A percentile compares a stretch with the other conserved stretches of the same genome.
Evolutionary conservation across 2,329 filamentous ascomycete species (phyloP).

Genomic region (Fusarium sp.): DNA sequence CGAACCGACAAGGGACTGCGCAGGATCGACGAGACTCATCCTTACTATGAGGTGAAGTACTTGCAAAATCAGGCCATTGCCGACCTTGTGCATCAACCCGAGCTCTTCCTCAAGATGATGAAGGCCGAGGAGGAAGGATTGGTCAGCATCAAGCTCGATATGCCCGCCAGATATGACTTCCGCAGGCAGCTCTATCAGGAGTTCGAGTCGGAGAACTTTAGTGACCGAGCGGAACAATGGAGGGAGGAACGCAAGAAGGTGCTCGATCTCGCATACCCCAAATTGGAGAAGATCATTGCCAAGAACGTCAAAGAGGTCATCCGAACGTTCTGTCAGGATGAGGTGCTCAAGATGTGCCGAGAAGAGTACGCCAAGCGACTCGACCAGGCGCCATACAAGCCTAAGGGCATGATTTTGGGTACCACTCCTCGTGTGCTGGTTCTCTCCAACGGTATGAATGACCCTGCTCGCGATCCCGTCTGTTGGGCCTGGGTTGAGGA

Average conservation of each 20-base stretch:
- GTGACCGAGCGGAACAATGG: slow-evolving; percentile 95
- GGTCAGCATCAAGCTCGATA: slow-evolving; percentile 83
- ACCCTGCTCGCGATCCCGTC: slow-evolving; percentile 79
- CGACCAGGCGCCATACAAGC: slow-evolving; percentile 96
- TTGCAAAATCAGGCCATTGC: slow-evolving; percentile 87
- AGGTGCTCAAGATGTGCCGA: slow-evolving; percentile 87
- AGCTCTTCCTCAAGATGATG: slow-evolving; percentile 96
- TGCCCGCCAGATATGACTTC: slow-evolving; percentile 83
- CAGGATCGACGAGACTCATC: slow-evolving; percentile 93
- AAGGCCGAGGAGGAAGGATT: slow-evolving; percentile 95
- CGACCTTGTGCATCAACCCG: slow-evolving; percentile 84
- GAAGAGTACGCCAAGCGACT: slow-evolving; percentile 90
- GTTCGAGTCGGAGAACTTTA: slow-evolving; percentile 95
- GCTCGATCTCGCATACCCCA: slow-evolving; percentile 82
- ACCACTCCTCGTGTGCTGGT: slow-evolving; percentile 89
- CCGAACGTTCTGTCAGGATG: slow-evolving; percentile 92
- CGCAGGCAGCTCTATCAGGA: slow-evolving; percentile 81
- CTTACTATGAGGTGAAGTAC: slow-evolving; percentile 98
- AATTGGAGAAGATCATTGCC: slow-evolving; percentile 85
- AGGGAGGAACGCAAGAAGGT: slow-evolving; percentile 89
- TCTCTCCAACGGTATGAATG: slow-evolving; percentile 86
- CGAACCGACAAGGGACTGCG: slow-evolving; percentile 94
- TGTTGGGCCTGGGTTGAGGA: slow-evolving; percentile 96
- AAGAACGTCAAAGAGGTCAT: slow-evolving; percentile 96
- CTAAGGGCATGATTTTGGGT: slow-evolving; percentile 90